A percentile compares a stretch with the other conserved stretches of the same genome.
phyloP scores from a whole-genome alignment of 2,329 filamentous ascomycete genomes.

The Fusarium sp. region DNA sequence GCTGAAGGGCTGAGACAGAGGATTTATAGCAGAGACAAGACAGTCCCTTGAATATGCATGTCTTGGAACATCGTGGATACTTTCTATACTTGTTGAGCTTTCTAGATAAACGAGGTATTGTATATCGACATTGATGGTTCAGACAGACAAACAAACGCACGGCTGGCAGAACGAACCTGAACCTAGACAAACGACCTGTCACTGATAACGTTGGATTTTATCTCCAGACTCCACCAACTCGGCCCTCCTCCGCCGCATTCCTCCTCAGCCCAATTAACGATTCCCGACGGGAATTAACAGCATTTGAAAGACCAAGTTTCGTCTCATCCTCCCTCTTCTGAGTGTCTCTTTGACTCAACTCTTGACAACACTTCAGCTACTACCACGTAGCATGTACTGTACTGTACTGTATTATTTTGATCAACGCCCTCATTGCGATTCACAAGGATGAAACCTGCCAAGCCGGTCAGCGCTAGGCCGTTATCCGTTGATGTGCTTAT shows the following conservation, averaged over 20 bases:
- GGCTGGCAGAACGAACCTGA: neutral
- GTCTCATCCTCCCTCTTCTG: neutral
- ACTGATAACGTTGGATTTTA: neutral
- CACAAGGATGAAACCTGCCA: conserved; percentile 27
- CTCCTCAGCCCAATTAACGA: neutral
- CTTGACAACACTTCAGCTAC: neutral
- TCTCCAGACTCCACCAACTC: conserved; percentile 15
- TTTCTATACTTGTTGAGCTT: neutral
- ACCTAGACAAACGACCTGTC: conserved; percentile 3
- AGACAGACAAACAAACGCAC: neutral
- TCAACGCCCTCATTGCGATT: conserved; percentile 12
- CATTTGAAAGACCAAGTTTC: conserved; percentile 6
- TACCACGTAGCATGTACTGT: neutral
- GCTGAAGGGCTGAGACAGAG: conserved; percentile 13
- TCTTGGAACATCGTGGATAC: neutral
- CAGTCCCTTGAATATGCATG: conserved; percentile 11
- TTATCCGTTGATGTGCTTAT: conserved; percentile 8
- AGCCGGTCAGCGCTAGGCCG: conserved; percentile 27
- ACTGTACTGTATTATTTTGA: neutral
- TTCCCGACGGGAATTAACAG: conserved; percentile 20
- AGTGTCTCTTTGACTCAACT: neutral
- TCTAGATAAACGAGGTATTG: neutral
- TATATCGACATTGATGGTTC: neutral
- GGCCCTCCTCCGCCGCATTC: neutral
- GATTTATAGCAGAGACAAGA: neutral